Evolutionary conservation across 805 yeast species (phyloP).

Genomic region (Yarrowia deformans): DNA sequence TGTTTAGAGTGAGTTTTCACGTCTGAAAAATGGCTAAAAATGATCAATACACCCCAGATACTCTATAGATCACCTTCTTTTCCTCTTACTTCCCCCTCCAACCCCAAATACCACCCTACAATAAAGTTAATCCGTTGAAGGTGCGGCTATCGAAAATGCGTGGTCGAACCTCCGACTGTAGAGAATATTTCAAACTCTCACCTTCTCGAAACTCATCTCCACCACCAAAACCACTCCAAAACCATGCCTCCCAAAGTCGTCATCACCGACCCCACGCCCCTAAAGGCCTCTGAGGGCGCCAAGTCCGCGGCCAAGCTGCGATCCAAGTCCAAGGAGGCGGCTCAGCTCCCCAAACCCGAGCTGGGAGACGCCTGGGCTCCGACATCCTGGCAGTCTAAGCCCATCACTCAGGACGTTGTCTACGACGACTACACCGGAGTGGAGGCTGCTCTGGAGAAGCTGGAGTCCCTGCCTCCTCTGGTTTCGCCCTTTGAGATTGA

Average conservation of each 20-base stretch:
- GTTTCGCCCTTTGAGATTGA: constrained; percentile 54
- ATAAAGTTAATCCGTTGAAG: neutral
- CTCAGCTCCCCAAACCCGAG: constrained; percentile 38
- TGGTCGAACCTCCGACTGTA: neutral
- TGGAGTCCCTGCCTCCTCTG: constrained; percentile 55
- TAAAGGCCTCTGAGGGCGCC: constrained; percentile 52
- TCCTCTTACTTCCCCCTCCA: too few relatives aligned
- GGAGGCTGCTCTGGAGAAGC: constrained; percentile 53
- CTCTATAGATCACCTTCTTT: neutral
- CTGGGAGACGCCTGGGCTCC: constrained; percentile 50
- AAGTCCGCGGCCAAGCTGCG: constrained; percentile 52
- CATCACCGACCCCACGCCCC: constrained; percentile 50
- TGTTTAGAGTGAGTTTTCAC: too few relatives aligned
- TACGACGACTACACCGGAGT: constrained; percentile 52
- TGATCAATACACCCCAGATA: too few relatives aligned
- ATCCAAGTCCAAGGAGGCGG: constrained; percentile 48
- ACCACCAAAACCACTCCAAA: neutral
- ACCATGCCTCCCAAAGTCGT: constrained; percentile 46
- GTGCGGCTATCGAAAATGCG: constrained; percentile 32
- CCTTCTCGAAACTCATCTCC: constrained; percentile 9
- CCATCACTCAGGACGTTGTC: constrained; percentile 55
- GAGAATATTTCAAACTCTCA: constrained; percentile 14
- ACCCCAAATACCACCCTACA: neutral
- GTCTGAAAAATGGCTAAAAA: too few relatives aligned
- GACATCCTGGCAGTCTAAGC: constrained; percentile 55